These are phyloP conservation scores for Xylaria sp. DNA, from an alignment of 2,329 filamentous ascomycete species.

Conservation along the genomic window DNA sequence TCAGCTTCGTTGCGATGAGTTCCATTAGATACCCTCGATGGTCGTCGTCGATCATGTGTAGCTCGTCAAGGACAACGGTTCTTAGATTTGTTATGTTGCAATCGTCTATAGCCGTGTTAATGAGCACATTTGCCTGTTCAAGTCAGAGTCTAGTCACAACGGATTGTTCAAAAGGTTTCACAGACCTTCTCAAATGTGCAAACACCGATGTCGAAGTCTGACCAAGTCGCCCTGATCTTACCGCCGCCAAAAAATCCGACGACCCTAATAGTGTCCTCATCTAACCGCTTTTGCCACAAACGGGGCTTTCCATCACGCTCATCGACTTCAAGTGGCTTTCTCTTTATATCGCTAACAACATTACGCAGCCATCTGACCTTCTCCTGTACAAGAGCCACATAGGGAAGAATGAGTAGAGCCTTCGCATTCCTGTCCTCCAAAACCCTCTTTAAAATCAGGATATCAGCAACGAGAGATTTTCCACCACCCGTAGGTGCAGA, in stretches of 20 bases:
- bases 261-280: constrained; percentile 71
- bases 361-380: constrained; percentile 79
- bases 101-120: constrained; percentile 79
- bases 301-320: constrained; percentile 51
- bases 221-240: constrained; percentile 73
- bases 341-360: constrained; percentile 69
- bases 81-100: constrained; percentile 72
- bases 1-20: constrained; percentile 76
- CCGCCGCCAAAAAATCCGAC: constrained; percentile 81
- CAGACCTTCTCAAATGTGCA: constrained; percentile 81
- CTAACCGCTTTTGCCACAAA: constrained; percentile 65
- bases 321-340: constrained; percentile 51
- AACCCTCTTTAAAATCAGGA: constrained; percentile 78
- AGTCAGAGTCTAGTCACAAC: constrained; percentile 36
- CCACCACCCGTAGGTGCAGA: constrained; percentile 82
- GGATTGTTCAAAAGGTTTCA: constrained; percentile 9
- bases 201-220: constrained; percentile 80
- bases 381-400: constrained; percentile 83
- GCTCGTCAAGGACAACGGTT: constrained; percentile 77
- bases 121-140: constrained; percentile 74
- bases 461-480: constrained; percentile 78
- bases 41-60: constrained; percentile 86
- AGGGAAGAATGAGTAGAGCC: constrained; percentile 78
- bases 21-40: constrained; percentile 80
- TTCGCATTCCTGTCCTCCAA: constrained; percentile 73